These are phyloP conservation scores for Zymoseptoria brevis DNA, from an alignment of 2,329 filamentous ascomycete genomes.

Conservation along the genomic window DNA sequence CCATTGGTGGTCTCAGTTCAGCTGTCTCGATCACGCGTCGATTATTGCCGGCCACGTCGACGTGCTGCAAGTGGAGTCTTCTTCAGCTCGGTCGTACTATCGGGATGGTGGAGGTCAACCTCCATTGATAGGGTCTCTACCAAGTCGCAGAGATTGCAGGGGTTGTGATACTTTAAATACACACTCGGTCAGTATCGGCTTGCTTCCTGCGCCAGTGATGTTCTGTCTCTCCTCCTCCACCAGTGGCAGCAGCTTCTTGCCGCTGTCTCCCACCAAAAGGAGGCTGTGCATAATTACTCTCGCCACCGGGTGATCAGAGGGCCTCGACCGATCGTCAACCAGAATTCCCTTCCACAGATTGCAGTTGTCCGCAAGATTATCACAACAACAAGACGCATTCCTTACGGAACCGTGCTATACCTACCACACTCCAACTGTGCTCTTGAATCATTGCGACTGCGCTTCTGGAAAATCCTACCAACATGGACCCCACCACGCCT, in stretches of 20 bases:
- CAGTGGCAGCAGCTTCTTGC: background rate
- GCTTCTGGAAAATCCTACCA: background rate
- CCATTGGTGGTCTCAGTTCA: no score
- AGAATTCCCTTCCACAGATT: background rate
- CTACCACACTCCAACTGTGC: background rate
- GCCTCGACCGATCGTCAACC: background rate
- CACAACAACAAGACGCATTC: background rate
- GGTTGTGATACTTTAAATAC: background rate
- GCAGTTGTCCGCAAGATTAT: background rate
- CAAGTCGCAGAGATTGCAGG: background rate
- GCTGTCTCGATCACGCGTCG: background rate
- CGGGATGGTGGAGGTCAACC: background rate
- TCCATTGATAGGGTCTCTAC: background rate
- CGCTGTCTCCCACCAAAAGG: background rate
- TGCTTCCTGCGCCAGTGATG: background rate
- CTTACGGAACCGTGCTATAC: background rate
- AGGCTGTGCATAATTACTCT: background rate
- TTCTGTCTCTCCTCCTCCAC: background rate
- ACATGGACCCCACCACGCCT: constrained; percentile 26
- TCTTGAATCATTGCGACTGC: background rate
- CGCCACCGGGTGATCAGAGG: background rate
- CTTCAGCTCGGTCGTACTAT: background rate
- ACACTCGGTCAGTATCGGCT: background rate
- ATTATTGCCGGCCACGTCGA: background rate
- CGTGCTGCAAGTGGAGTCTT: background rate